Conservation (phyloP, 208 protist species). For the Kentomonas sorsogonicus region DNA sequence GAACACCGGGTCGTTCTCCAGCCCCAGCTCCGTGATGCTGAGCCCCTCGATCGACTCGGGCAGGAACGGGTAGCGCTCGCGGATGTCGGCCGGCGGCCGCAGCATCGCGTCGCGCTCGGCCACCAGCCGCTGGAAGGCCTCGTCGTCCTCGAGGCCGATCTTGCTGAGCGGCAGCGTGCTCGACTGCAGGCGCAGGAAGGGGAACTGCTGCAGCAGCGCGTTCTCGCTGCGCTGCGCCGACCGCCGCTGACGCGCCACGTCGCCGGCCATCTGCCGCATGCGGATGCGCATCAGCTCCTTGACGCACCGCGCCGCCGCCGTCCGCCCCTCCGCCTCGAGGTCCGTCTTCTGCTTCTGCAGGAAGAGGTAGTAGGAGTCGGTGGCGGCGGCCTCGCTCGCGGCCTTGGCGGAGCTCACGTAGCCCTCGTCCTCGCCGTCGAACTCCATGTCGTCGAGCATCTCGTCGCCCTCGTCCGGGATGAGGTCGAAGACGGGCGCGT, state of each 20-base stretch:
- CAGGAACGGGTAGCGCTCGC: constrained; percentile 54
- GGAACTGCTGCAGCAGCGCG: constrained; percentile 28
- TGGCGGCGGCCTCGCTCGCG: constrained; percentile 14
- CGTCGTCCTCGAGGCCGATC: constrained; percentile 34
- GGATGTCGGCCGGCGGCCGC: constrained; percentile 31
- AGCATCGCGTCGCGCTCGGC: constrained; percentile 27
- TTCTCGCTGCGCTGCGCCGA: constrained; percentile 24
- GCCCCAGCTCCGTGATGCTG: constrained; percentile 33
- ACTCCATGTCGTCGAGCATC: constrained; percentile 12
- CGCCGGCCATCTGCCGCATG: constrained; percentile 29
- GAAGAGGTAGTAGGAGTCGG: constrained; percentile 47
- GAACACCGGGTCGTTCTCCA: constrained; percentile 53
- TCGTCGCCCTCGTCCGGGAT: constrained; percentile 20
- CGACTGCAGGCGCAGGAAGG: constrained; percentile 26
- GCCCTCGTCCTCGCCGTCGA: constrained; percentile 8
- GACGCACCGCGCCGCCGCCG: constrained; percentile 21
- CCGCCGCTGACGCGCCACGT: constrained; percentile 18
- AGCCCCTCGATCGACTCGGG: constrained; percentile 35
- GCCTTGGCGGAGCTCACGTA: constrained; percentile 16
- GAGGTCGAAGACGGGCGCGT: constrained; percentile 15
- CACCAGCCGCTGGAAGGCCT: constrained; percentile 31
- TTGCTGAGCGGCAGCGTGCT: constrained; percentile 15
- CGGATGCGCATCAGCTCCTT: constrained; percentile 37
- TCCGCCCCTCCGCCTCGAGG: constrained; percentile 13
- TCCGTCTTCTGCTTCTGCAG: constrained; percentile 30